Conservation (phyloP, 2,329 filamentous ascomycete species). For the Fusarium siculi region DNA sequence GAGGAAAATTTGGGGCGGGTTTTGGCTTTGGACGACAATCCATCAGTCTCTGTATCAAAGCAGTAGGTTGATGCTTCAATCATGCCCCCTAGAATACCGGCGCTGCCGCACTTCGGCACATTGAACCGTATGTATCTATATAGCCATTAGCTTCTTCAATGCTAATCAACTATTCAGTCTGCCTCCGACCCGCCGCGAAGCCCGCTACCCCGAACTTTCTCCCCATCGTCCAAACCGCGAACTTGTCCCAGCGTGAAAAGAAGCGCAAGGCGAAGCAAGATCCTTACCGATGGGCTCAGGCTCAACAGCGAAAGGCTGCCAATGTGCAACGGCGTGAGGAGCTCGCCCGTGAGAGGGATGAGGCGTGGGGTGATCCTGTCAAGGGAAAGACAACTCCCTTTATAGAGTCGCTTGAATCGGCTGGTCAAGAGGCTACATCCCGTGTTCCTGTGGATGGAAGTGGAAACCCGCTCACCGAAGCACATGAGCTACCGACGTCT, state of each 20-base stretch:
- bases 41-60: slow-evolving; percentile 38
- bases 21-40: slow-evolving; percentile 33
- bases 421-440: slow-evolving; percentile 58
- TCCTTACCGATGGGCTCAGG: slow-evolving; percentile 84
- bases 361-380: slow-evolving; percentile 79
- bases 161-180: slow-evolving; percentile 59
- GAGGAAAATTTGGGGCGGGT: slow-evolving; percentile 51
- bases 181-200: slow-evolving; percentile 65
- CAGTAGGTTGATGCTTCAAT: slow-evolving; percentile 48
- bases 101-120: slow-evolving; percentile 67
- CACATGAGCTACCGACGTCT: slow-evolving; percentile 58
- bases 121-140: slow-evolving; percentile 64
- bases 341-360: slow-evolving; percentile 72
- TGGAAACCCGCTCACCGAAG: slow-evolving; percentile 54
- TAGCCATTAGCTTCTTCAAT: slow-evolving; percentile 1
- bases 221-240: slow-evolving; percentile 72
- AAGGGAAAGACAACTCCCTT: slow-evolving; percentile 84
- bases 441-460: slow-evolving; percentile 52
- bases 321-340: slow-evolving; percentile 80
- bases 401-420: slow-evolving; percentile 80
- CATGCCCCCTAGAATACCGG: slow-evolving; percentile 76
- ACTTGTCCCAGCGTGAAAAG: slow-evolving; percentile 70
- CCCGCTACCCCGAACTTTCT: slow-evolving; percentile 62
- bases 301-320: slow-evolving; percentile 83
- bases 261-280: slow-evolving; percentile 77